Conservation (phyloP, 352 stramenopile genomes). For the Detonula confervacea region DNA sequence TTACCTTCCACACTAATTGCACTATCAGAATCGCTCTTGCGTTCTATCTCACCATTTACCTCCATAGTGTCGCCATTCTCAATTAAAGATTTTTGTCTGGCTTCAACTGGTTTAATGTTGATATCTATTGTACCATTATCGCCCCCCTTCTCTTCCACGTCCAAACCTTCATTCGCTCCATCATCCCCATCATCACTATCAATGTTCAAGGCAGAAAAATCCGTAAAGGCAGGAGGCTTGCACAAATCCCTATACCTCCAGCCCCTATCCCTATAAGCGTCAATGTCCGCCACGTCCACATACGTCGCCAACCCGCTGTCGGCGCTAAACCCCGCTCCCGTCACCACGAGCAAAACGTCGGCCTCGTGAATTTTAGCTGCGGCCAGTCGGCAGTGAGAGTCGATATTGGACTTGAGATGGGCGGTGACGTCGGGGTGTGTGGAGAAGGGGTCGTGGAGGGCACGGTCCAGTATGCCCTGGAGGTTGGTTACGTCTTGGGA, state of each 20-base stretch:
- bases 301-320: constrained; percentile 91
- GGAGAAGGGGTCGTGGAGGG: constrained; percentile 16
- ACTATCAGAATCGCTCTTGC: background rate
- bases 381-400: constrained; percentile 21
- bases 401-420: constrained; percentile 22
- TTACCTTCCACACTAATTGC: background rate
- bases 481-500: constrained; percentile 11
- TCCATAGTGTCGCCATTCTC: constrained; percentile 6
- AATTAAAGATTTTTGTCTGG: background rate
- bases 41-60: background rate
- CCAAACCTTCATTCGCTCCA: too few species aligned
- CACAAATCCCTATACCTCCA: constrained; percentile 91
- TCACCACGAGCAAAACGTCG: constrained; percentile 89
- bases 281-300: constrained; percentile 88
- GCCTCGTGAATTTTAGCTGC: constrained; percentile 73
- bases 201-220: constrained; percentile 81
- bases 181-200: background rate
- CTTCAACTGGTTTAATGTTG: background rate
- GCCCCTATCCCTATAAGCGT: constrained; percentile 86
- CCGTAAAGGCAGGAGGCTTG: constrained; percentile 60
- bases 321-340: constrained; percentile 90
- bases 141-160: background rate
- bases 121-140: background rate
- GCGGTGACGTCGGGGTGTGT: constrained; percentile 8
- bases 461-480: constrained; percentile 19